Conservation (phyloP, 768 basidiomycete species). For the Pleurotus citrinopileatus region DNA sequence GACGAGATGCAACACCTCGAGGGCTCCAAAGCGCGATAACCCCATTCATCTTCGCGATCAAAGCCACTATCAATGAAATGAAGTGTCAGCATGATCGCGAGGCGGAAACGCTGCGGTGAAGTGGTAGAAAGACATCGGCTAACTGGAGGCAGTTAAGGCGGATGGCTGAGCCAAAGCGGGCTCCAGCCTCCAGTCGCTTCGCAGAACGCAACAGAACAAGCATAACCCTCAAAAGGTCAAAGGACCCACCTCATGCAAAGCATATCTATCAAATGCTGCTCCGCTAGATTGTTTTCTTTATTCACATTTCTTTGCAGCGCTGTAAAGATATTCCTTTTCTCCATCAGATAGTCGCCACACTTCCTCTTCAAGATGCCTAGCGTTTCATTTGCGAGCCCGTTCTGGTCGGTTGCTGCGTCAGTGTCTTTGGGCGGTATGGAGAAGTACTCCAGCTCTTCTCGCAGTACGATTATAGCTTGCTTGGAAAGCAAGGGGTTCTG, state of each 20-base stretch:
- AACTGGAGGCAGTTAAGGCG: neutral
- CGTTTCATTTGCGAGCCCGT: conserved; percentile 76
- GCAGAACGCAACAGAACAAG: too few relatives aligned
- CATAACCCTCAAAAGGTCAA: conserved; percentile 6
- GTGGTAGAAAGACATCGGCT: neutral
- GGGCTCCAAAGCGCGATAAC: conserved; percentile 93
- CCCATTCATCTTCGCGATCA: conserved; percentile 97
- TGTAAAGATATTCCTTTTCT: conserved; percentile 91
- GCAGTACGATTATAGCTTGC: conserved; percentile 96
- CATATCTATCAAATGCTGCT: conserved; percentile 99
- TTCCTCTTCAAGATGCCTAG: conserved; percentile 80
- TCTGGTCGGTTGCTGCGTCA: conserved; percentile 62
- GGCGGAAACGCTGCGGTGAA: conserved; percentile 8
- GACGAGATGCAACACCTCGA: conserved; percentile 97
- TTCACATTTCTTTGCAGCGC: conserved; percentile 98
- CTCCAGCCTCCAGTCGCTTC: too few relatives aligned
- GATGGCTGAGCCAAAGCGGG: neutral
- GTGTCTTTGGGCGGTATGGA: conserved; percentile 82
- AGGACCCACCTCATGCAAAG: conserved; percentile 89
- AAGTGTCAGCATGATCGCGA: conserved; percentile 4
- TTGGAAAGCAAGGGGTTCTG: conserved; percentile 93
- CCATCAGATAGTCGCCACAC: conserved; percentile 86
- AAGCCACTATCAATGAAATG: conserved; percentile 67
- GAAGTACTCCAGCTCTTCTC: conserved; percentile 98
- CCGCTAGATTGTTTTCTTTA: conserved; percentile 98